A percentile compares a stretch with the other conserved stretches of the same genome.
phyloP scores from a whole-genome alignment of 192 early-diverging fungal genomes.

The Backusella circina region DNA sequence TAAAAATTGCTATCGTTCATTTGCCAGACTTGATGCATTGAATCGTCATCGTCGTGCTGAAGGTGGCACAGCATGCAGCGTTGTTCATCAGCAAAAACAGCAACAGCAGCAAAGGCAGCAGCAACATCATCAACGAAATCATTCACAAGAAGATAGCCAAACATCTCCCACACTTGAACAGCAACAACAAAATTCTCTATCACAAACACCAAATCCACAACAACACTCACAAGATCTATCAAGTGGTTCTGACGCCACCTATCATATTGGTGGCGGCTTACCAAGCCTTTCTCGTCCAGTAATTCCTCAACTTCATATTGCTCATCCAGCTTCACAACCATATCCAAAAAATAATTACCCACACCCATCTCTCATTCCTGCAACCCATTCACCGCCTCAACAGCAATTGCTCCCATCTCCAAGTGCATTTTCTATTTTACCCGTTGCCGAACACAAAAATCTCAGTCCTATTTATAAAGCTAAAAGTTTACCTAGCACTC shows the following conservation, averaged over 20 bases:
- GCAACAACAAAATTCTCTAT: not conserved
- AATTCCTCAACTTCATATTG: slow-evolving; percentile 12
- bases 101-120: not conserved
- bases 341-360: not conserved
- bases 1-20: slow-evolving; percentile 69
- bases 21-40: slow-evolving; percentile 79
- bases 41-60: slow-evolving; percentile 65
- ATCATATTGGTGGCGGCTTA: not conserved
- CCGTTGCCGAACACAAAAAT: not conserved
- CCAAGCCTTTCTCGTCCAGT: not conserved
- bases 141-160: not conserved
- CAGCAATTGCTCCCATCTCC: slow-evolving; percentile 5
- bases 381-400: slow-evolving; percentile 7
- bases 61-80: slow-evolving; percentile 33
- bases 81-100: slow-evolving; percentile 14
- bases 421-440: slow-evolving; percentile 9
- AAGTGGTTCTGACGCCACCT: not conserved
- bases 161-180: not conserved
- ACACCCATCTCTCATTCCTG: not conserved
- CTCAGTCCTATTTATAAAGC: slow-evolving; percentile 1
- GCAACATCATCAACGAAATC: not conserved
- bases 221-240: not conserved
- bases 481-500: slow-evolving; percentile 1
- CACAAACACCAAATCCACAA: slow-evolving; percentile 2
- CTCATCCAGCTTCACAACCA: slow-evolving; percentile 9